Conservation (phyloP, 2,329 filamentous ascomycete species). For the Penicillium sp. region DNA sequence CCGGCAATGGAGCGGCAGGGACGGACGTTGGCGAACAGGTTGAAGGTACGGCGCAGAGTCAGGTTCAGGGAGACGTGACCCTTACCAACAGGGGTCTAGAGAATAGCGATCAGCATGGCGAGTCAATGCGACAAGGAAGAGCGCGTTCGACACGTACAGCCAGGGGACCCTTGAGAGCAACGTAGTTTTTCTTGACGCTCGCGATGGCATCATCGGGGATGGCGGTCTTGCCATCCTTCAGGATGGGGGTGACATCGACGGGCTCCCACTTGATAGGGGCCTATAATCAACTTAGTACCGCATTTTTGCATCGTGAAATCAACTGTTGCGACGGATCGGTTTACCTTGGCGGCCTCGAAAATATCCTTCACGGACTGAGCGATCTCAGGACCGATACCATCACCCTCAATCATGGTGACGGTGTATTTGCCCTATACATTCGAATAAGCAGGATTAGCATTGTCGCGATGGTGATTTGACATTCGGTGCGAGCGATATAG, state of each 20-base stretch:
- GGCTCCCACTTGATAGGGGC: constrained; percentile 95
- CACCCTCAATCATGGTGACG: constrained; percentile 97
- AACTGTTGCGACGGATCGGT: constrained; percentile 3
- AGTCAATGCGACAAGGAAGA: background rate
- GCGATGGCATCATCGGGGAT: constrained; percentile 92
- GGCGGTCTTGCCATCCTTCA: constrained; percentile 93
- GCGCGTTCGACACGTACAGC: constrained; percentile 66
- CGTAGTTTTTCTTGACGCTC: constrained; percentile 93
- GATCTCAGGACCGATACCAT: constrained; percentile 98
- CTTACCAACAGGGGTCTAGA: constrained; percentile 91
- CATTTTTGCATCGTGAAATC: constrained; percentile 4
- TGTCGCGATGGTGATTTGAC: constrained; percentile 3
- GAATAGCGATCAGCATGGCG: constrained; percentile 30
- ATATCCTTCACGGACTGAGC: constrained; percentile 98
- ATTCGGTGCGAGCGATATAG: constrained; percentile 6
- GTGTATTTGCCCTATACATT: constrained; percentile 81
- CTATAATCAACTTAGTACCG: constrained; percentile 54
- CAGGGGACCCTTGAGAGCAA: constrained; percentile 96
- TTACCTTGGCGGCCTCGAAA: constrained; percentile 89
- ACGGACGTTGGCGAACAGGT: constrained; percentile 98
- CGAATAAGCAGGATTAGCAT: constrained; percentile 22
- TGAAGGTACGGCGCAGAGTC: constrained; percentile 97
- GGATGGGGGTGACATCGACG: constrained; percentile 89
- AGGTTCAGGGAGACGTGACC: constrained; percentile 99
- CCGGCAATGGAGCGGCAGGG: constrained; percentile 96